These are phyloP conservation scores for Solanum appendiculatum DNA, from an alignment of 257 asterid species.

Conservation along the genomic window DNA sequence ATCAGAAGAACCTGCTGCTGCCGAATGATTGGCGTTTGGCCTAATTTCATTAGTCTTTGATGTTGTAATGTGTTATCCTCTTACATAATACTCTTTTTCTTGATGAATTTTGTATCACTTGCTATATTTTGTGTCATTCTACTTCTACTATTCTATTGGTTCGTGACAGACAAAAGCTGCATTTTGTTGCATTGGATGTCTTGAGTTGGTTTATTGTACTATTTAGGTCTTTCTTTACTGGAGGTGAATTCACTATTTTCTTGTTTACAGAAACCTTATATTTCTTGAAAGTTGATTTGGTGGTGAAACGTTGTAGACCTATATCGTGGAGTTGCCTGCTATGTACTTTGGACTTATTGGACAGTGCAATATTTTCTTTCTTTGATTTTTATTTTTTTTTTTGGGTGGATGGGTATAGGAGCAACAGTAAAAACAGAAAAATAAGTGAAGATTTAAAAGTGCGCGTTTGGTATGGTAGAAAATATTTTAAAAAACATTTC, in stretches of 20 bases:
- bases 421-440: not conserved
- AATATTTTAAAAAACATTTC: rapidly evolving
- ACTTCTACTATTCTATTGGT: not conserved
- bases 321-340: not conserved
- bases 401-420: not conserved
- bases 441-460: no score
- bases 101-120: not conserved
- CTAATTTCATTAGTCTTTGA: not conserved
- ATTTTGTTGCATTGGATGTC: not conserved
- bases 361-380: not conserved
- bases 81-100: not conserved
- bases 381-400: not conserved
- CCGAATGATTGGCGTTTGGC: not conserved
- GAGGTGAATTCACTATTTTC: not conserved
- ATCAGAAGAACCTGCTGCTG: constrained; percentile 32
- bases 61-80: not conserved
- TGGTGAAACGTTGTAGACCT: not conserved
- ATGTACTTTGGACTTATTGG: not conserved
- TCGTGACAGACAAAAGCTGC: not conserved
- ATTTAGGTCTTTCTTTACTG: not conserved
- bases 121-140: not conserved
- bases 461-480: not conserved
- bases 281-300: not conserved
- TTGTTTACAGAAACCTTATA: not conserved
- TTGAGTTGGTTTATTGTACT: not conserved